A percentile compares a stretch with the other conserved stretches of the same genome.
Conservation (phyloP, 257 asterid genomes). For the Penstemon eatonii region DNA sequence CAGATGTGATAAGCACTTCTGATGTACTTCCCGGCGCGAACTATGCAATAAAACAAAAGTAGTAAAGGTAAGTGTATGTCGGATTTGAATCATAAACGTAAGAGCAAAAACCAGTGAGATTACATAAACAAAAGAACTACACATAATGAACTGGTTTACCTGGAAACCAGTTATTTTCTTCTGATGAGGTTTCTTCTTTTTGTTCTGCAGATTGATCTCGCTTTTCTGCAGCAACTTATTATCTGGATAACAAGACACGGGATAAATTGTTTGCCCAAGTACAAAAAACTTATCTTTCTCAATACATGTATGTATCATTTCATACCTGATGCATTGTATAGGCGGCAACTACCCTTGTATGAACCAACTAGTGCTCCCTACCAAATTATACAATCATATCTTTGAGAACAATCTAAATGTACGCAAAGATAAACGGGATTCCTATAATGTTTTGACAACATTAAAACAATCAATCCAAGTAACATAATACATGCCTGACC, state of each 20-base stretch:
- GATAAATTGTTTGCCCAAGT: slow-evolving; percentile 23
- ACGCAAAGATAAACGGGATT: slow-evolving; percentile 15
- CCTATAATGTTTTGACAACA: slow-evolving; percentile 26
- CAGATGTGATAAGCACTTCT: slow-evolving; percentile 92
- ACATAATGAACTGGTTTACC: slow-evolving; percentile 42
- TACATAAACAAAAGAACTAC: neutral
- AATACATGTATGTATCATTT: slow-evolving; percentile 16
- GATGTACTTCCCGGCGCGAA: slow-evolving; percentile 93
- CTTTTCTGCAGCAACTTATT: slow-evolving; percentile 74
- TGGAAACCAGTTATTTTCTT: slow-evolving; percentile 99
- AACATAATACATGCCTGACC: slow-evolving; percentile 49
- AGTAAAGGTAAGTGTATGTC: slow-evolving; percentile 28
- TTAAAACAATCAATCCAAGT: slow-evolving; percentile 14
- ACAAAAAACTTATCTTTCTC: slow-evolving; percentile 16
- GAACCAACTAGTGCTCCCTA: slow-evolving; percentile 97
- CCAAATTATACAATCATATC: slow-evolving; percentile 31
- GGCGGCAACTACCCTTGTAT: slow-evolving; percentile 91
- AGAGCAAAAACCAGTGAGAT: neutral
- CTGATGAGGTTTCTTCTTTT: slow-evolving; percentile 88
- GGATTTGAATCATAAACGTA: neutral
- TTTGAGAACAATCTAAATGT: slow-evolving; percentile 25
- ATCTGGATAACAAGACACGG: slow-evolving; percentile 43
- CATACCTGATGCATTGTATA: slow-evolving; percentile 80
- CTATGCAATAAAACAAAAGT: slow-evolving; percentile 46
- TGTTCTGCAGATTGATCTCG: slow-evolving; percentile 86